These are phyloP conservation scores for Scutellaria barbata DNA, from an alignment of 257 asterid genomes.

Conservation along the genomic window DNA sequence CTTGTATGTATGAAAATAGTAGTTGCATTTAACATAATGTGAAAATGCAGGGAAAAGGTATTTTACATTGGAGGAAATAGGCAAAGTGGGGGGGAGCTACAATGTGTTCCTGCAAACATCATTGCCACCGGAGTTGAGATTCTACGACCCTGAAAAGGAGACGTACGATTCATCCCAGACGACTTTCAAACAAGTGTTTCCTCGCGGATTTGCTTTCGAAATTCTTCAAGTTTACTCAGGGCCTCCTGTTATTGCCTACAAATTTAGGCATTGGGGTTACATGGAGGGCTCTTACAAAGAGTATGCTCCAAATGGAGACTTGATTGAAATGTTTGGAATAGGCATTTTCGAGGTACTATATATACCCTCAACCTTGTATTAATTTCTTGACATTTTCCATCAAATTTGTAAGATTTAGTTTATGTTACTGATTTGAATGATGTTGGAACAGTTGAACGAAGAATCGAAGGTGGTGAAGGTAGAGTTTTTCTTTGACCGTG, in stretches of 20 bases:
- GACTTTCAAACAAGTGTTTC: conserved; percentile 56
- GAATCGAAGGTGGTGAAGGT: conserved; percentile 52
- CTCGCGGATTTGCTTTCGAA: conserved; percentile 75
- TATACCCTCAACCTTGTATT: too few relatives aligned
- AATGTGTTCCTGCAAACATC: conserved; percentile 71
- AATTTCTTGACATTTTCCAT: neutral
- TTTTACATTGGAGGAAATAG: conserved; percentile 46
- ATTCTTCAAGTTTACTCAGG: conserved; percentile 73
- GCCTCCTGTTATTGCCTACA: conserved; percentile 64
- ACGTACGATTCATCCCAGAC: conserved; percentile 59
- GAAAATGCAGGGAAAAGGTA: conserved; percentile 41
- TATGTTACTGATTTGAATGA: neutral
- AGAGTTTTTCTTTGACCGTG: conserved; percentile 60
- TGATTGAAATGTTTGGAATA: conserved; percentile 57
- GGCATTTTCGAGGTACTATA: conserved; percentile 50
- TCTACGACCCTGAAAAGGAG: conserved; percentile 64
- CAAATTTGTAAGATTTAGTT: too few relatives aligned
- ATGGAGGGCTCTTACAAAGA: conserved; percentile 72
- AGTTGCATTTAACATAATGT: neutral
- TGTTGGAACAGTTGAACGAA: conserved; percentile 46
- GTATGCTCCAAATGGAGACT: conserved; percentile 64
- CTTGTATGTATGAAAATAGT: too few relatives aligned
- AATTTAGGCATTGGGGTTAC: conserved; percentile 84
- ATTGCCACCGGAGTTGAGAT: conserved; percentile 55
- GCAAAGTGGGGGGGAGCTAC: conserved; percentile 73